A percentile compares a stretch with the other conserved stretches of the same genome.
These are phyloP conservation scores for Neonothopanus nambi DNA, from an alignment of 1,284 basidiomycete genomes.

Conservation along the genomic window DNA sequence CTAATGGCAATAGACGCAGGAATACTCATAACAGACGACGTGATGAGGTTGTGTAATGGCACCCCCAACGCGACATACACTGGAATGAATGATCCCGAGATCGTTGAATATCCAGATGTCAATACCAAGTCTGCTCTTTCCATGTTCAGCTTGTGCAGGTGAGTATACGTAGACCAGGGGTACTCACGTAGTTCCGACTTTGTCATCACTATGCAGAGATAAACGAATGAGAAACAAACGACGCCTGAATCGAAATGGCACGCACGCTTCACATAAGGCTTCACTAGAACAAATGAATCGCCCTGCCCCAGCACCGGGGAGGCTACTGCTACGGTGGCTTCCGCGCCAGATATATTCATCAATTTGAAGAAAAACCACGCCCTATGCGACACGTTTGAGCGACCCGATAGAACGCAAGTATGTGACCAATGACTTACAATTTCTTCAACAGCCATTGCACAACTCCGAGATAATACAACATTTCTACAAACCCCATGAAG, in stretches of 20 bases:
- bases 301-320: constrained; percentile 92
- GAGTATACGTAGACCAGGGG: constrained; percentile 43
- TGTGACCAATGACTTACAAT: constrained; percentile 50
- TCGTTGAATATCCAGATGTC: constrained; percentile 91
- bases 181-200: constrained; percentile 57
- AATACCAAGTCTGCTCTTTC: constrained; percentile 66
- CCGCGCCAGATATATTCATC: constrained; percentile 85
- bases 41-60: constrained; percentile 80
- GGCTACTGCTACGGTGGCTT: constrained; percentile 88
- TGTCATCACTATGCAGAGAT: constrained; percentile 63
- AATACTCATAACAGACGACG: constrained; percentile 92
- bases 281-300: constrained; percentile 82
- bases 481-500: constrained; percentile 85
- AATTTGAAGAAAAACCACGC: constrained; percentile 93
- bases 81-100: constrained; percentile 84
- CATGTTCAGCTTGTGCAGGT: background rate
- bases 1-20: constrained; percentile 90
- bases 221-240: constrained; percentile 6
- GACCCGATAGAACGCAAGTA: background rate
- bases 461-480: constrained; percentile 83
- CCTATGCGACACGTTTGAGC: constrained; percentile 33
- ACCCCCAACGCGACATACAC: constrained; percentile 87
- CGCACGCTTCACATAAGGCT: constrained; percentile 76
- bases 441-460: constrained; percentile 88
- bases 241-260: background rate